phyloP scores from a whole-genome alignment of 805 yeast species.

The Cyberlindnera xishuangbannaensis region DNA sequence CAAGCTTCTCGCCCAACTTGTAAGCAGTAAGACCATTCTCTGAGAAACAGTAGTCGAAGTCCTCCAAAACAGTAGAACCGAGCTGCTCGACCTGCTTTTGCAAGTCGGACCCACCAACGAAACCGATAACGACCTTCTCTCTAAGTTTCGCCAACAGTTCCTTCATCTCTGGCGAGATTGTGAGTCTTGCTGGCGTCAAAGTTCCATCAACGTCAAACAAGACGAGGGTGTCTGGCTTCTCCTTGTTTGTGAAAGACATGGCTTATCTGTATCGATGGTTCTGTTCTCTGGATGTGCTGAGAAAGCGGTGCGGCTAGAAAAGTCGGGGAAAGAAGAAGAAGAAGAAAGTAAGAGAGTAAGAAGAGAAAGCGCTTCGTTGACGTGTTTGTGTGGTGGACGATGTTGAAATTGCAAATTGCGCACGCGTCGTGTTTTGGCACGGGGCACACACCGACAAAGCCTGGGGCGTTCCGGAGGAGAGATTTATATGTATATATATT shows the following conservation, averaged over 20 bases:
- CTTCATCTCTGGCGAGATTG: constrained; percentile 71
- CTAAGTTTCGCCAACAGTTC: constrained; percentile 67
- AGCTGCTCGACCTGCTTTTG: constrained; percentile 94
- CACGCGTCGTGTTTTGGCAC: too few relatives aligned
- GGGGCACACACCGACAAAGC: too few relatives aligned
- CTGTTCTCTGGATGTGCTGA: too few relatives aligned
- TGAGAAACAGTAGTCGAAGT: constrained; percentile 92
- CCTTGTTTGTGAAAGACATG: constrained; percentile 67
- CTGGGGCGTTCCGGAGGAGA: too few relatives aligned
- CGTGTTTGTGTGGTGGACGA: too few relatives aligned
- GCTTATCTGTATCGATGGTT: too few relatives aligned
- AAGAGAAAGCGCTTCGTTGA: too few relatives aligned
- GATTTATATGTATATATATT: too few relatives aligned
- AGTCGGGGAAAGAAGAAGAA: too few relatives aligned
- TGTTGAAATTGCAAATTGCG: too few relatives aligned
- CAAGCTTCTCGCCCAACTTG: constrained; percentile 81
- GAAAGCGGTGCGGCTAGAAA: too few relatives aligned
- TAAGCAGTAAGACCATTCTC: constrained; percentile 98
- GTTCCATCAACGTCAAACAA: constrained; percentile 99
- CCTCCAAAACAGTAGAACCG: constrained; percentile 68
- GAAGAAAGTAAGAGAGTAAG: too few relatives aligned
- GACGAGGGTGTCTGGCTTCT: constrained; percentile 81
- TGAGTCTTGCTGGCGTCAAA: constrained; percentile 92
- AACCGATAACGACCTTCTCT: constrained; percentile 91
- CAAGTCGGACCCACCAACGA: constrained; percentile 96